phyloP scores from a whole-genome alignment of 2,329 filamentous ascomycete genomes.

The Beauveria sp. region DNA sequence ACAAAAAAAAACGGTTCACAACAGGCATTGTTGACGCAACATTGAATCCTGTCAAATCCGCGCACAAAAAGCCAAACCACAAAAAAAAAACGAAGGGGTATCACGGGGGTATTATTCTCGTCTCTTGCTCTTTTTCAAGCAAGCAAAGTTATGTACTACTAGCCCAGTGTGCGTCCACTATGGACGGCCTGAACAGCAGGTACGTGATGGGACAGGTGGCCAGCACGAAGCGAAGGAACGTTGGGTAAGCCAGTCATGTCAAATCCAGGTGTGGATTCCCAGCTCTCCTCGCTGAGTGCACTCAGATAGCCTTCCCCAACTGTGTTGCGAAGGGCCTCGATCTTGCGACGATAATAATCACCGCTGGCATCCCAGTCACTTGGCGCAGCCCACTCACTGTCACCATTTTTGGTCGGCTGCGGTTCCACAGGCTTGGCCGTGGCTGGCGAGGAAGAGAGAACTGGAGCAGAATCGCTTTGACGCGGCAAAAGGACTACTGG shows the following conservation, averaged over 20 bases:
- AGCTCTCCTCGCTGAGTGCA: slow-evolving; percentile 71
- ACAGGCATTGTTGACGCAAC: neutral
- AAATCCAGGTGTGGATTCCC: slow-evolving; percentile 33
- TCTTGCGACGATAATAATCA: slow-evolving; percentile 78
- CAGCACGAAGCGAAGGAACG: slow-evolving; percentile 22
- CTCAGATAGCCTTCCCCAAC: slow-evolving; percentile 84
- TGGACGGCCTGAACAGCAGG: slow-evolving; percentile 40
- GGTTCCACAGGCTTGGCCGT: slow-evolving; percentile 22
- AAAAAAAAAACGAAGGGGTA: neutral
- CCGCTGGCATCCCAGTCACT: slow-evolving; percentile 60
- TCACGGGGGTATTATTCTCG: slow-evolving; percentile 6
- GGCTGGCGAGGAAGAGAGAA: slow-evolving; percentile 16
- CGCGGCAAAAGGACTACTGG: slow-evolving; percentile 18
- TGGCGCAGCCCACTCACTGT: slow-evolving; percentile 4
- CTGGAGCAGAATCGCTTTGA: neutral
- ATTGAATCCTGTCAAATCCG: neutral
- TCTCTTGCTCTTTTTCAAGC: neutral
- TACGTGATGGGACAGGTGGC: slow-evolving; percentile 24
- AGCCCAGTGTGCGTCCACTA: slow-evolving; percentile 45
- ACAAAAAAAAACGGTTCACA: no score
- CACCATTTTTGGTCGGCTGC: neutral
- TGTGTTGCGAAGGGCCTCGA: slow-evolving; percentile 77
- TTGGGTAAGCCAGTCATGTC: slow-evolving; percentile 18
- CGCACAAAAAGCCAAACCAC: neutral
- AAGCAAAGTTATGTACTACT: slow-evolving; percentile 13